Evolutionary conservation across 768 basidiomycete species (phyloP).

Genomic region (Pleurotus tuoliensis): DNA sequence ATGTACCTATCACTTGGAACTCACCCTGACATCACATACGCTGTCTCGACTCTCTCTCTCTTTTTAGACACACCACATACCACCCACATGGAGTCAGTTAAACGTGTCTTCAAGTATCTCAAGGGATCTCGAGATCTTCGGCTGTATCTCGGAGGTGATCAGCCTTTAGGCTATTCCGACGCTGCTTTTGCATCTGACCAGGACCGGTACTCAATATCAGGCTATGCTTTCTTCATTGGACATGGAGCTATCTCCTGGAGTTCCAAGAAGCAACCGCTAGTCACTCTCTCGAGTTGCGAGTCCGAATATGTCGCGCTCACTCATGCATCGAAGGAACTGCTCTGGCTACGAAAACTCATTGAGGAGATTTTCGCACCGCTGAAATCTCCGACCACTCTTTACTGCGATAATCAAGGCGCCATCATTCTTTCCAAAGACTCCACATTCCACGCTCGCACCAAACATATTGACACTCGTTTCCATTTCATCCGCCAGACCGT

Average conservation of each 20-base stretch:
- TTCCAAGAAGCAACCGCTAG: slow-evolving; percentile 14
- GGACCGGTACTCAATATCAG: slow-evolving; percentile 25
- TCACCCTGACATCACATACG: slow-evolving; percentile 25
- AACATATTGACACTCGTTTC: slow-evolving; percentile 1
- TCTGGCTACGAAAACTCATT: no score
- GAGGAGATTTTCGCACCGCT: no score
- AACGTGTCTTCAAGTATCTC: slow-evolving; percentile 25
- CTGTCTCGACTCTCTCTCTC: slow-evolving; percentile 18
- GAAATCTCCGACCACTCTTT: not conserved
- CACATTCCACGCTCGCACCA: slow-evolving; percentile 4
- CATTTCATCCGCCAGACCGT: no score
- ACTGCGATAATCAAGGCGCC: not conserved
- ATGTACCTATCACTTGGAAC: slow-evolving; percentile 23
- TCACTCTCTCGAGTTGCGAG: slow-evolving; percentile 16
- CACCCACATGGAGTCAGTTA: slow-evolving; percentile 21
- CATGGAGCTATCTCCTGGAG: not conserved
- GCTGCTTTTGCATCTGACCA: no score
- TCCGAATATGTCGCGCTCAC: slow-evolving; percentile 11
- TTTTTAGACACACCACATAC: slow-evolving; percentile 17
- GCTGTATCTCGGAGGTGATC: slow-evolving; percentile 13
- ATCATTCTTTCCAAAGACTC: slow-evolving; percentile 2
- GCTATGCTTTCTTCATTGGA: slow-evolving; percentile 16
- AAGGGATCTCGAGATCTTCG: slow-evolving; percentile 15
- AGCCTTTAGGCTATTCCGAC: not conserved
- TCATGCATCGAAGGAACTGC: no score